phyloP scores from a whole-genome alignment of 2,329 filamentous ascomycete species.

The Camillea tinctor region DNA sequence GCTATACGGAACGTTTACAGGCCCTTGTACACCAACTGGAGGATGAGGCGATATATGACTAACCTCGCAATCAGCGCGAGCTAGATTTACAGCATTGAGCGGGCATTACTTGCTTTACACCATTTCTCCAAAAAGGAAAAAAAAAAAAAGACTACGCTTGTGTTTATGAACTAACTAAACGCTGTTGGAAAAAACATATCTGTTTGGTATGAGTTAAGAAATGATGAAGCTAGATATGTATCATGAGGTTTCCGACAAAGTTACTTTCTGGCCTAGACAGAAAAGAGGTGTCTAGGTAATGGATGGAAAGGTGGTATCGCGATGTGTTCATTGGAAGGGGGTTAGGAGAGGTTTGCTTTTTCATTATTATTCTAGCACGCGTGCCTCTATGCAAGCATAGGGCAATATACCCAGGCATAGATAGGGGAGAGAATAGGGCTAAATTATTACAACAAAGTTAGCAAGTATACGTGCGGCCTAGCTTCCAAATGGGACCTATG shows the following conservation, averaged over 20 bases:
- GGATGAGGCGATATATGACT: conserved; percentile 26
- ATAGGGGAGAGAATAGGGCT: background rate
- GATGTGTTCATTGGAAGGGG: background rate
- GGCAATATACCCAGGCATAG: conserved; percentile 2
- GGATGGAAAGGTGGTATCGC: background rate
- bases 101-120: background rate
- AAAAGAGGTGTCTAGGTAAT: background rate
- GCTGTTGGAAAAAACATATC: conserved; percentile 5
- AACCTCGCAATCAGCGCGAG: conserved; percentile 1
- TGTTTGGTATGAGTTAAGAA: conserved; percentile 7
- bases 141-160: no score
- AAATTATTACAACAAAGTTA: background rate
- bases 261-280: background rate
- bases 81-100: background rate
- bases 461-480: background rate
- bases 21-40: conserved; percentile 40
- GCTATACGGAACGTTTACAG: conserved; percentile 39
- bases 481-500: background rate
- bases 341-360: background rate
- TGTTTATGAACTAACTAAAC: background rate
- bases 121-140: background rate
- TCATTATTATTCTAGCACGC: background rate
- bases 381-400: background rate
- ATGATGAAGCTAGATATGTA: conserved; percentile 1
- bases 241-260: background rate